phyloP scores from a whole-genome alignment of 1,284 basidiomycete species.

The Trametes pubescens region DNA sequence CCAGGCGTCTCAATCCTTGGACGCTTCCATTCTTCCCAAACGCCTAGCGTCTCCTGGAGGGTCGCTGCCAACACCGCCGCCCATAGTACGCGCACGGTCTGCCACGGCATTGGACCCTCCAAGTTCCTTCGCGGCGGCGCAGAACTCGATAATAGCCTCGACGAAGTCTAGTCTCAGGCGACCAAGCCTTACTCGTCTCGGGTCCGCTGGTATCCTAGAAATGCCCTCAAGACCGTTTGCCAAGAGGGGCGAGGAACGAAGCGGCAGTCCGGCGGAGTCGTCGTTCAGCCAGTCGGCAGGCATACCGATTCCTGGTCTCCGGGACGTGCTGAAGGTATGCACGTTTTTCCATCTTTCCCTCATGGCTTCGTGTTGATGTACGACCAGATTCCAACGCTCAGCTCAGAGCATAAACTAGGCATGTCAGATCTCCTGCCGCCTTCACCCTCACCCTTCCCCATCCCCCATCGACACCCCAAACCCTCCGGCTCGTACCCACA shows the following conservation, averaged over 20 bases:
- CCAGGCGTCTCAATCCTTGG: constrained; percentile 62
- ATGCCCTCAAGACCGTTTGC: constrained; percentile 57
- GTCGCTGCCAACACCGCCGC: constrained; percentile 45
- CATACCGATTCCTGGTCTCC: constrained; percentile 64
- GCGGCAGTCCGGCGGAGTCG: constrained; percentile 55
- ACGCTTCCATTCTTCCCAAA: constrained; percentile 48
- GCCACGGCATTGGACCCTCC: constrained; percentile 54
- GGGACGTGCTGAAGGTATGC: constrained; percentile 75
- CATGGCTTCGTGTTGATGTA: neutral
- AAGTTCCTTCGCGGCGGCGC: constrained; percentile 24
- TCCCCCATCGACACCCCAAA: constrained; percentile 44
- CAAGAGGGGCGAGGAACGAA: constrained; percentile 50
- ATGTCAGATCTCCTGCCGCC: constrained; percentile 79
- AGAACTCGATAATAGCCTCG: constrained; percentile 21
- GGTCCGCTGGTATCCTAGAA: constrained; percentile 58
- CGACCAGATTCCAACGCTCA: constrained; percentile 66
- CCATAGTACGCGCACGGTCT: constrained; percentile 58
- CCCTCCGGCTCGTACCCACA: constrained; percentile 48
- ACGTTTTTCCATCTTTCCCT: neutral
- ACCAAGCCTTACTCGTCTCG: constrained; percentile 54
- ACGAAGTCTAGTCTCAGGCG: constrained; percentile 39
- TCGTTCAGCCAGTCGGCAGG: constrained; percentile 43
- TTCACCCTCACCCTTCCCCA: constrained; percentile 69
- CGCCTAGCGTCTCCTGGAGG: constrained; percentile 45
- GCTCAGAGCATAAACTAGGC: constrained; percentile 73